phyloP scores from a whole-genome alignment of 257 asterid genomes.

The Solanum acaule region DNA sequence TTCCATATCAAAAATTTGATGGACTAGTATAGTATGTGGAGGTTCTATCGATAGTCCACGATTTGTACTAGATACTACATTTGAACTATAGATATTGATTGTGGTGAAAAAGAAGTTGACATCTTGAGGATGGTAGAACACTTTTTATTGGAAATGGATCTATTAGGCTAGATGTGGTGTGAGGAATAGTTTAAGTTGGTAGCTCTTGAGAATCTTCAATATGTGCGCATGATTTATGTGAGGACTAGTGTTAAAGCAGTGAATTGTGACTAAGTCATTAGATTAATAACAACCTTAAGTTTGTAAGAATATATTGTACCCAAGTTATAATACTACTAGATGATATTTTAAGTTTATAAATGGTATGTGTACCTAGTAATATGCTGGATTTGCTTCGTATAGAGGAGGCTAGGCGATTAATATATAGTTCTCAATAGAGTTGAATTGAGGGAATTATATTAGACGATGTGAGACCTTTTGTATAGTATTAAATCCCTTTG shows the following conservation, averaged over 20 bases:
- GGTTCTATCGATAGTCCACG: not conserved
- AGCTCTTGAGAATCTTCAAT: not conserved
- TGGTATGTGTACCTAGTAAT: not conserved
- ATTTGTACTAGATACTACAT: not conserved
- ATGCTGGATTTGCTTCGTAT: not conserved
- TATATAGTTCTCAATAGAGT: too few relatives aligned
- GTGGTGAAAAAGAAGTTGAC: not conserved
- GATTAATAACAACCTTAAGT: not conserved
- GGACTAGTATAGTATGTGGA: too few relatives aligned
- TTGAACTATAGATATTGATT: not conserved
- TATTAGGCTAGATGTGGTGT: too few relatives aligned
- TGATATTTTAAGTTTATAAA: not conserved
- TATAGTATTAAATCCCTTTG: not conserved
- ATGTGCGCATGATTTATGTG: not conserved
- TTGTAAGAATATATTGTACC: not conserved
- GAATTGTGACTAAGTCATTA: not conserved
- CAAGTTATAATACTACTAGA: not conserved
- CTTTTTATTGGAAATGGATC: too few relatives aligned
- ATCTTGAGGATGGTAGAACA: too few relatives aligned
- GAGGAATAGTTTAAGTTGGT: not conserved
- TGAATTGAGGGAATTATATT: not conserved
- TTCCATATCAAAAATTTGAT: too few relatives aligned
- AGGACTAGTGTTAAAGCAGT: too few relatives aligned
- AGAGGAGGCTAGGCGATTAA: not conserved
- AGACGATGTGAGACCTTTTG: too few relatives aligned